Percentiles rank a stretch among this genome's conserved stretches.
Evolutionary conservation across 177 flowering plant genomes (phyloP).

Genomic region (Tripterygium wilfordii): DNA sequence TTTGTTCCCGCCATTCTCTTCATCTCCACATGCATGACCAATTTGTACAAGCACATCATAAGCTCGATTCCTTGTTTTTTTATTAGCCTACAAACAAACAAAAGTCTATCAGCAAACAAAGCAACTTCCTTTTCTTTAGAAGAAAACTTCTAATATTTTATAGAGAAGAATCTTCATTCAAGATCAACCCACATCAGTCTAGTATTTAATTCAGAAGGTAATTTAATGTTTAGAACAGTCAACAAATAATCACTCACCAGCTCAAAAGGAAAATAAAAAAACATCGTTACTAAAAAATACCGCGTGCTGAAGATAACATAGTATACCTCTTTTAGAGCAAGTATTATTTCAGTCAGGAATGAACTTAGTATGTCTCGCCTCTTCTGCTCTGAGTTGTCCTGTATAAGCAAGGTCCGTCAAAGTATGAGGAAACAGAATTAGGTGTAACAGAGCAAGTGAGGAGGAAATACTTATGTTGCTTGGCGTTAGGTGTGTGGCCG

Average conservation of each 20-base stretch:
- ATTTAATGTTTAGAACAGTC: no score
- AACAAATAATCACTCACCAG: no score
- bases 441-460: not conserved
- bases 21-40: conserved; percentile 90
- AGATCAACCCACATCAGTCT: no score
- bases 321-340: conserved; percentile 89
- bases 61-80: conserved; percentile 91
- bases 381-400: conserved; percentile 54
- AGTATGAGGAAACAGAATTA: not conserved
- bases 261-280: no score
- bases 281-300: no score
- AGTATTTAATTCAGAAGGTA: no score
- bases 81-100: conserved; percentile 58
- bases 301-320: not conserved
- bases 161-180: no score
- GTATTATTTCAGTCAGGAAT: conserved; percentile 84
- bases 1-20: conserved; percentile 68
- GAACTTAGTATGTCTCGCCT: conserved; percentile 46
- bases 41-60: conserved; percentile 91
- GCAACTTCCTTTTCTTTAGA: no score
- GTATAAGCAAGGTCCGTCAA: conserved; percentile 10
- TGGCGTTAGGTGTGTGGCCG: not conserved
- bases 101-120: not conserved
- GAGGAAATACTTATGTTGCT: no score
- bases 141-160: no score